These are phyloP conservation scores for Lagenidium sp. DNA, from an alignment of 352 stramenopile species.

Conservation along the genomic window DNA sequence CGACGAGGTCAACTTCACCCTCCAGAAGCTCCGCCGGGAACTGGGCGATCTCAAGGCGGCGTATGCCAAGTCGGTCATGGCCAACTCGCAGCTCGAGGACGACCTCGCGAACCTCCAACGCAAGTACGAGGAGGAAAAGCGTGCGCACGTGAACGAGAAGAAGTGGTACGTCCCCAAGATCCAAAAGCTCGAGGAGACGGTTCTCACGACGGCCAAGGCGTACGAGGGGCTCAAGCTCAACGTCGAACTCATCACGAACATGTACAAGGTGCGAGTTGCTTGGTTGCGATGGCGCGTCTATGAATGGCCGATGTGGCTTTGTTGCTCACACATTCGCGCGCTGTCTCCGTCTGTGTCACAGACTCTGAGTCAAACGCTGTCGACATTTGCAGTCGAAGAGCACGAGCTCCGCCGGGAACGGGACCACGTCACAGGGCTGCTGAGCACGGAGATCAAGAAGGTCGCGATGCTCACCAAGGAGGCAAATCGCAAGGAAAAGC, in stretches of 20 bases:
- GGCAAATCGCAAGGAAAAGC: constrained; percentile 60
- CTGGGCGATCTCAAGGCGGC: constrained; percentile 42
- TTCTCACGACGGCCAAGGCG: constrained; percentile 40
- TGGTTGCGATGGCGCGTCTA: no score
- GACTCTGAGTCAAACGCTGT: constrained; percentile 30
- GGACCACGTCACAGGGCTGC: constrained; percentile 30
- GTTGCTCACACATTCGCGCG: no score
- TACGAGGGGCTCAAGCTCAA: constrained; percentile 77
- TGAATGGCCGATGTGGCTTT: no score
- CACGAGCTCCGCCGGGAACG: constrained; percentile 55
- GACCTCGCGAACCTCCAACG: constrained; percentile 50
- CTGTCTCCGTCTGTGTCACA: no score
- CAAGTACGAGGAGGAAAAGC: constrained; percentile 65
- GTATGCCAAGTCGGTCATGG: constrained; percentile 47
- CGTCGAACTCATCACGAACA: constrained; percentile 79
- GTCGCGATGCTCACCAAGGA: constrained; percentile 59
- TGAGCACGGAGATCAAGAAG: constrained; percentile 72
- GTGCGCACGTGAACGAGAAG: constrained; percentile 51
- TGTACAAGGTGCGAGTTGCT: constrained; percentile 86
- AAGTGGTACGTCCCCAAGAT: constrained; percentile 62
- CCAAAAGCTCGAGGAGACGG: constrained; percentile 64
- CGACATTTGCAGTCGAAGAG: constrained; percentile 44
- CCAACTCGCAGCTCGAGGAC: constrained; percentile 73
- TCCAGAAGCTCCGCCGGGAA: constrained; percentile 73
- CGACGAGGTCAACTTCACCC: constrained; percentile 54